A percentile compares a stretch with the other conserved stretches of the same genome.
Evolutionary conservation across 257 asterid species (phyloP).

Genomic region (Echium plantagineum): DNA sequence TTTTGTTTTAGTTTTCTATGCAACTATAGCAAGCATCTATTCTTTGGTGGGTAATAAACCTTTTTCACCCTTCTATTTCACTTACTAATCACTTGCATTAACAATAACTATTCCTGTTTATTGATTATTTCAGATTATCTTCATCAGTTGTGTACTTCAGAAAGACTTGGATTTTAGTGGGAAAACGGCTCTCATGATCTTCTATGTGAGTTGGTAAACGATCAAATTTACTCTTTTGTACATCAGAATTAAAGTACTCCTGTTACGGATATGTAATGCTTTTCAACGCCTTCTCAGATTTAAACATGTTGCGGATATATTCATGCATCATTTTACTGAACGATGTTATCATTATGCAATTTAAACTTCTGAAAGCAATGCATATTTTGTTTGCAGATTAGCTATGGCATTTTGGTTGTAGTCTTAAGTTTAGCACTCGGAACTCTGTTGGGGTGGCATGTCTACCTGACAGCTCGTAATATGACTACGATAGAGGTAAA

Average conservation of each 20-base stretch:
- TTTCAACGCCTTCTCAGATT: too few species aligned
- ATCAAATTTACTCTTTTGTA: not conserved
- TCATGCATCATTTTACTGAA: not conserved
- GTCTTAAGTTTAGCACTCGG: constrained; percentile 54
- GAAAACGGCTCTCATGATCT: constrained; percentile 28
- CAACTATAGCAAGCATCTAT: constrained; percentile 47
- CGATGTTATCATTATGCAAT: not conserved
- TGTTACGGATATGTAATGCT: not conserved
- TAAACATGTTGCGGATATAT: not conserved
- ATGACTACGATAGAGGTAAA: constrained; percentile 90
- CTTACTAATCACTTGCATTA: not conserved
- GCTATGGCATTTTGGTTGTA: constrained; percentile 34
- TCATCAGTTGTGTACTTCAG: constrained; percentile 28
- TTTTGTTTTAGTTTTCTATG: constrained; percentile 57
- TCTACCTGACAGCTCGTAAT: constrained; percentile 64
- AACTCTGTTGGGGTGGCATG: constrained; percentile 69
- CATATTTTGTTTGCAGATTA: constrained; percentile 29
- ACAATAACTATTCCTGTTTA: not conserved
- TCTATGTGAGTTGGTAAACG: constrained; percentile 48
- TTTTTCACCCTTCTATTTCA: constrained; percentile 2
- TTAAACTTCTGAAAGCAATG: constrained; percentile 7
- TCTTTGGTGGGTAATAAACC: constrained; percentile 43
- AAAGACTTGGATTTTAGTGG: constrained; percentile 35
- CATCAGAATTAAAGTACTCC: not conserved
- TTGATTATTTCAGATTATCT: constrained; percentile 36